Percentiles rank a stretch among this genome's conserved stretches.
phyloP scores from a whole-genome alignment of 1,139 yeast genomes.

The Protomyces macrosporus region DNA sequence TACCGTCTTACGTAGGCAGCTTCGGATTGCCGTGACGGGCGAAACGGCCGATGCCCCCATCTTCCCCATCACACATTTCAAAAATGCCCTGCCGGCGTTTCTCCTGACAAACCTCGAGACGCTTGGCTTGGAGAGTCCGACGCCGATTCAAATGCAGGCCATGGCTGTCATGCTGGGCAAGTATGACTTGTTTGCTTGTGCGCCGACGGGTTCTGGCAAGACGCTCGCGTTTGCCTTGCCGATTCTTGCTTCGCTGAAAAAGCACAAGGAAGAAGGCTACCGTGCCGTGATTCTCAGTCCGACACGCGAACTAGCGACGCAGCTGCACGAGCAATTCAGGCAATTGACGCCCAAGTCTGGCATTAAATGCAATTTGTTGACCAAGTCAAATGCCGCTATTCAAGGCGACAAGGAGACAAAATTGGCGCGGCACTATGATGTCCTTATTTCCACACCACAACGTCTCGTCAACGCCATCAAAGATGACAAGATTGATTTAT shows the following conservation, averaged over 20 bases:
- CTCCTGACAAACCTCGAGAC: constrained; percentile 61
- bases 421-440: constrained; percentile 62
- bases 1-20: constrained; percentile 48
- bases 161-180: constrained; percentile 62
- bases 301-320: constrained; percentile 84
- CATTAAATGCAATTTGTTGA: constrained; percentile 60
- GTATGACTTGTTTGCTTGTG: constrained; percentile 78
- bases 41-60: constrained; percentile 79
- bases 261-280: constrained; percentile 26
- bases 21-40: constrained; percentile 65
- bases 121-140: constrained; percentile 74
- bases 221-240: constrained; percentile 86
- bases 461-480: constrained; percentile 75
- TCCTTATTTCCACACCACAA: constrained; percentile 81
- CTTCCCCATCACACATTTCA: constrained; percentile 78
- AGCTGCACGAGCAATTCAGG: constrained; percentile 64
- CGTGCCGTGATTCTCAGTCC: constrained; percentile 81
- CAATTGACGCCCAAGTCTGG: constrained; percentile 49
- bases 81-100: constrained; percentile 54
- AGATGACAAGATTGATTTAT: constrained; percentile 53
- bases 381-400: constrained; percentile 70
- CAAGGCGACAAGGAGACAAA: constrained; percentile 49
- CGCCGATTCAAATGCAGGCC: constrained; percentile 84
- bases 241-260: constrained; percentile 50
- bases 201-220: constrained; percentile 93